Evolutionary conservation across 768 basidiomycete genomes (phyloP).

Genomic region (Royoungia palumana): DNA sequence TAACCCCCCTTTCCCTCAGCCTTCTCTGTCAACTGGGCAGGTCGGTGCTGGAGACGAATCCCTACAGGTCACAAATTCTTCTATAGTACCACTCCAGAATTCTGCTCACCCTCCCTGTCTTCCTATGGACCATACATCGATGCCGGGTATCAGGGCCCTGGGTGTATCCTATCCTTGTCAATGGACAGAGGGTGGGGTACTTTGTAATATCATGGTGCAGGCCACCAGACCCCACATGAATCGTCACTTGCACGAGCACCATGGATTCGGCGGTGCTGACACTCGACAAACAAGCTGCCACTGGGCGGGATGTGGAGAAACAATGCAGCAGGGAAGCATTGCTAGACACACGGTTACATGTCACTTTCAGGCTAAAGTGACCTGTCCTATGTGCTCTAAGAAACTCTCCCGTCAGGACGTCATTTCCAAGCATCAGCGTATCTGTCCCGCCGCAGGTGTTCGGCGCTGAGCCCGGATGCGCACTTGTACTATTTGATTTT

Average conservation of each 20-base stretch:
- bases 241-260: slow-evolving; percentile 23
- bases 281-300: slow-evolving; percentile 16
- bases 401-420: slow-evolving; percentile 27
- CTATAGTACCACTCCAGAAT: neutral
- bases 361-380: slow-evolving; percentile 27
- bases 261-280: slow-evolving; percentile 23
- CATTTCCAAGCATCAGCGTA: slow-evolving; percentile 25
- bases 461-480: slow-evolving; percentile 9
- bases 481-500: neutral
- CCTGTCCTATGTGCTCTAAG: slow-evolving; percentile 27
- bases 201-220: slow-evolving; percentile 17
- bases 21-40: neutral
- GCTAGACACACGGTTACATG: slow-evolving; percentile 28
- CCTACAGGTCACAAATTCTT: neutral
- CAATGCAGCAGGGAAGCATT: slow-evolving; percentile 29
- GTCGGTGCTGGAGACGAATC: slow-evolving; percentile 1
- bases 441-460: slow-evolving; percentile 20
- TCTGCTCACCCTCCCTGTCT: neutral
- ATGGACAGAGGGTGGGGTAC: slow-evolving; percentile 13
- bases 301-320: slow-evolving; percentile 20
- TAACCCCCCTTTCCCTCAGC: neutral
- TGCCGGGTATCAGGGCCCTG: neutral
- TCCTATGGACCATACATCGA: neutral
- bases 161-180: slow-evolving; percentile 15
- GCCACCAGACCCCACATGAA: slow-evolving; percentile 25